Base-by-base conservation (phyloP, 164 flowering plant genomes). In the Sextonia rubra region DNA sequence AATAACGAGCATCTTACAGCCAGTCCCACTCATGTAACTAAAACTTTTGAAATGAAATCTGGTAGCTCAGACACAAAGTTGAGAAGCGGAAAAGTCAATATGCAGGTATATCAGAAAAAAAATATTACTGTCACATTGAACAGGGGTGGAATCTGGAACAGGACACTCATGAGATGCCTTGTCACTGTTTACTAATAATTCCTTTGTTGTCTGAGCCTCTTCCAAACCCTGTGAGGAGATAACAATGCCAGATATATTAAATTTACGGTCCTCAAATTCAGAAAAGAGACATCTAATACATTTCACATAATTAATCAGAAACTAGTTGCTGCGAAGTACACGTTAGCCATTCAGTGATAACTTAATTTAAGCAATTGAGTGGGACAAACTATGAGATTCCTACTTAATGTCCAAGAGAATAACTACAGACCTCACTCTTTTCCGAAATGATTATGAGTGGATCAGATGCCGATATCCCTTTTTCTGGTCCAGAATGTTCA, bases 161-260 rank as follows among this genome's bases (percentile, higher is more conserved):
- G n/a, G 52, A 60, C 64, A 47, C 4, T 63, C 66, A 25, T 63
- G 23, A 72, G 66, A 48, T 11, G 17, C 23, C 49, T 32, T 47
- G 55, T 44, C 27, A 74, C 26, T 27, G 73, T 73, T 71, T 74
- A 20, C 75, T 60, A 48, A 37, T 37, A 37, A 77, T 76, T 68
- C 79, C 66, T 72, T 71, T 32, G 25, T 64, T 27, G 15, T 47
- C 18, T 9, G 80, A 64, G 29, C 72, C 47, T 64, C 84, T 69
- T 67, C 83, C 68, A 74, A 47, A 70, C 73, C 84, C 86, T 85
- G 67, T 3, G 74, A 30, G 24, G 63, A 24, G 61, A 69, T 22
- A 48, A 74, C 58, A 62, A 20, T 65, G 14, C 20, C 47, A 60
- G n/a, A 72, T 64, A 15, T 7, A 61, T 44, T 4, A 30, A 64